Evolutionary conservation across 306 rosid genomes (phyloP).

Genomic region (Casuarina glauca): DNA sequence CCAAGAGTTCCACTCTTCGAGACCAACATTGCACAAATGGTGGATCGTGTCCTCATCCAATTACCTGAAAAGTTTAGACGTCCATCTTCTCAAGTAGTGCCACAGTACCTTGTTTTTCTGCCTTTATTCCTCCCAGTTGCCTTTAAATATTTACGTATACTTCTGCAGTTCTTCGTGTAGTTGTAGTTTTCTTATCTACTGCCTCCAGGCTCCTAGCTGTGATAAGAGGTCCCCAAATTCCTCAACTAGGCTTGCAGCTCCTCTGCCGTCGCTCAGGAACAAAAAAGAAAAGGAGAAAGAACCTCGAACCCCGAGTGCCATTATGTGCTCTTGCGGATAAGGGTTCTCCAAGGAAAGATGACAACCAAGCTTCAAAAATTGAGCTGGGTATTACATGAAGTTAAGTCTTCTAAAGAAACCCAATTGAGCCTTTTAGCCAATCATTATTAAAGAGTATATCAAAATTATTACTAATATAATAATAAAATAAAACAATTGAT

Average conservation of each 20-base stretch:
- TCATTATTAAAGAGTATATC: too few species aligned
- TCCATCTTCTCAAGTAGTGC: not conserved
- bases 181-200: not conserved
- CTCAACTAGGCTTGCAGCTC: not conserved
- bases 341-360: too few species aligned
- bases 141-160: too few species aligned
- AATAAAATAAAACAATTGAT: too few species aligned
- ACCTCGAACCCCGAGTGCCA: not conserved
- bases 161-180: not conserved
- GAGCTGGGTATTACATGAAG: too few species aligned
- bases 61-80: slow-evolving; percentile 9
- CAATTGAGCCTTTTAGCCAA: too few species aligned
- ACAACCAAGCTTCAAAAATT: too few species aligned
- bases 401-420: too few species aligned
- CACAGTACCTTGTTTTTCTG: not conserved
- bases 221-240: not conserved
- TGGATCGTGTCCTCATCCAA: slow-evolving; percentile 27
- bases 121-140: too few species aligned
- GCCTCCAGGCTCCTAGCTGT: not conserved
- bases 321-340: too few species aligned
- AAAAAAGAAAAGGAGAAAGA: not conserved
- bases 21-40: slow-evolving; percentile 18
- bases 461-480: too few species aligned
- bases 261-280: not conserved
- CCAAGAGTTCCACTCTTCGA: slow-evolving; percentile 22